Base-by-base conservation (phyloP, 2,329 filamentous ascomycete species). In the Seiridium cupressi region DNA sequence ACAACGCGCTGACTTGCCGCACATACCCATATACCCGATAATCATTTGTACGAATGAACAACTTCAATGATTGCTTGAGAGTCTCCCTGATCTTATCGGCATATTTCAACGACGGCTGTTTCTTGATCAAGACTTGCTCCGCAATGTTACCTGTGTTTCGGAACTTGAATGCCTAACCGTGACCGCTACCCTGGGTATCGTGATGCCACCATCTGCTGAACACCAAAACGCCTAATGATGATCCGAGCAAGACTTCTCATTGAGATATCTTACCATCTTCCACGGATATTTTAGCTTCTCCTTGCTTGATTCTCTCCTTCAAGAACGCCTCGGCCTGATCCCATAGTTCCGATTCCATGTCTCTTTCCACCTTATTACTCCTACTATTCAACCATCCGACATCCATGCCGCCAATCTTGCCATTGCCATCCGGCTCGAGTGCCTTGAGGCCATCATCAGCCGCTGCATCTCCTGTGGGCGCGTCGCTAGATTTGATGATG, bases 301-400 rank as follows among this genome's bases (percentile, higher is more conserved):
- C 55, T 18, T 55, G 35, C 51, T 55, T 38, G 42, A 60, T 31
- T 42, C 48, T 55, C 13, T 49, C 44, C n/a, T 40, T 55, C 18
- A 60, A 55, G 34, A 60, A 55, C 18, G 42, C 51, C 51, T 60
- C 58, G 13, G 51, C 58, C 57, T 73, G 63, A 7, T 66, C 81
- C 86, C 94, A 89, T 49, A 96, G 77, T 76, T 97, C 92, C 2
- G 85, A 85, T 70, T 96, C 92, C 82, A 94, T 95, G 64, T 92
- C 89, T 68, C 88, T 85, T 60, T 91, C 91, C 31, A 96, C 90
- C 63, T 89, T 89, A 64, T 91, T 89, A 62, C 91, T 92, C 60
- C 92, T 84, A 68, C 91, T 93, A 72, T 97, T 98, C 68, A 98
- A 76, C 86, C 91, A 94, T 38, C 93, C 93, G 11, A 96, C 89